phyloP scores from a whole-genome alignment of 495 filamentous ascomycete species.

The Hypoxylon lienhwacheense region DNA sequence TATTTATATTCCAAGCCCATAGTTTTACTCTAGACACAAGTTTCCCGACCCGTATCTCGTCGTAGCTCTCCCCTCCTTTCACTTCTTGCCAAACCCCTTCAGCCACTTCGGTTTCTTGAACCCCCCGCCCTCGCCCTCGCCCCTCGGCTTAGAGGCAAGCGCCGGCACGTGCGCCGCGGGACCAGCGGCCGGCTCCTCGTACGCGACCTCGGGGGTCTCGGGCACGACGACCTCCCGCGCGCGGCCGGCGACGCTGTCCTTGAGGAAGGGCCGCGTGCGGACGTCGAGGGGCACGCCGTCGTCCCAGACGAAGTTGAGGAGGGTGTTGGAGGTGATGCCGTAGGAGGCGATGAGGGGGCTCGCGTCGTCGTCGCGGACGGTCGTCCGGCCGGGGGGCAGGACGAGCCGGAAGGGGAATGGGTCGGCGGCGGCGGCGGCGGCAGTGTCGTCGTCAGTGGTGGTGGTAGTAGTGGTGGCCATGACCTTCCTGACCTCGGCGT shows the following conservation, averaged over 20 bases:
- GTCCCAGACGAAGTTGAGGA: slow-evolving; percentile 81
- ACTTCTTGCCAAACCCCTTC: slow-evolving; percentile 62
- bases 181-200: slow-evolving; percentile 47
- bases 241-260: slow-evolving; percentile 62
- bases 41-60: not conserved
- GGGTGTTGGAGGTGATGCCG: slow-evolving; percentile 64
- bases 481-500: slow-evolving; percentile 62
- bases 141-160: slow-evolving; percentile 50
- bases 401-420: slow-evolving; percentile 54
- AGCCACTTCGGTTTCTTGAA: slow-evolving; percentile 71
- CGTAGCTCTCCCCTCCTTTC: slow-evolving; percentile 11
- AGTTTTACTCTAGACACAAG: not conserved
- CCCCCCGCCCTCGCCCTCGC: slow-evolving; percentile 48
- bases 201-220: slow-evolving; percentile 44
- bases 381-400: slow-evolving; percentile 40
- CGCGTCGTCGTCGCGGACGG: slow-evolving; percentile 43
- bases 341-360: slow-evolving; percentile 70
- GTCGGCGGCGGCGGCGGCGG: slow-evolving; percentile 53
- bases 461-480: too few relatives aligned
- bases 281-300: slow-evolving; percentile 52
- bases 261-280: slow-evolving; percentile 61
- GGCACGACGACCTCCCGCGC: slow-evolving; percentile 65
- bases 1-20: too few relatives aligned
- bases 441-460: slow-evolving; percentile 66
- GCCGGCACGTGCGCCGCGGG: slow-evolving; percentile 33